These are phyloP conservation scores for Chlamydomonas eustigma DNA, from an alignment of 139 green algal species.

Conservation along the genomic window DNA sequence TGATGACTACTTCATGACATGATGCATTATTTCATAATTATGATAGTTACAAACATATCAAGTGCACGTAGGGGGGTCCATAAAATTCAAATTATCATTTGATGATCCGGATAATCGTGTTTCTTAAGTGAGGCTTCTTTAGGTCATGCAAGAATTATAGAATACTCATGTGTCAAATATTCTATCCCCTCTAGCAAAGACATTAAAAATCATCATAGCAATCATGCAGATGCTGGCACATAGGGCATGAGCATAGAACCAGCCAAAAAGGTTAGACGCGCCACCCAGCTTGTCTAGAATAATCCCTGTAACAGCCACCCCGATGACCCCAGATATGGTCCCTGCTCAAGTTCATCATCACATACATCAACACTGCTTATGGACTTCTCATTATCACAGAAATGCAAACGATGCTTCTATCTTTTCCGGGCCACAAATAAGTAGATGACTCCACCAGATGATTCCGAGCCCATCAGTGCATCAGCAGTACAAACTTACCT, in stretches of 20 bases:
- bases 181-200: conserved; percentile 60
- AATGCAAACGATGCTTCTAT: no score
- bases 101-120: no score
- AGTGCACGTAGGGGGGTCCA: no score
- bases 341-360: conserved; percentile 34
- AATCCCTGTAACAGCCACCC: conserved; percentile 82
- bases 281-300: conserved; percentile 74
- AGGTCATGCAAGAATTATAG: no score
- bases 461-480: background rate
- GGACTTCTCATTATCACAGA: no score
- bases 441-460: background rate
- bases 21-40: no score
- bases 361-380: background rate
- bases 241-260: conserved; percentile 63
- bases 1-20: no score
- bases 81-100: no score
- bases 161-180: no score
- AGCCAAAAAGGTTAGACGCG: conserved; percentile 49
- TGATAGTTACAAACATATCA: no score
- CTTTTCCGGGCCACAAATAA: background rate
- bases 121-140: no score
- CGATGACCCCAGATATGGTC: conserved; percentile 82
- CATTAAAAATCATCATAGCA: conserved; percentile 71
- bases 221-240: conserved; percentile 53
- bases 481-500: conserved; percentile 22